These are phyloP conservation scores for Microdochium nivale DNA, from an alignment of 2,329 filamentous ascomycete species.

Conservation along the genomic window DNA sequence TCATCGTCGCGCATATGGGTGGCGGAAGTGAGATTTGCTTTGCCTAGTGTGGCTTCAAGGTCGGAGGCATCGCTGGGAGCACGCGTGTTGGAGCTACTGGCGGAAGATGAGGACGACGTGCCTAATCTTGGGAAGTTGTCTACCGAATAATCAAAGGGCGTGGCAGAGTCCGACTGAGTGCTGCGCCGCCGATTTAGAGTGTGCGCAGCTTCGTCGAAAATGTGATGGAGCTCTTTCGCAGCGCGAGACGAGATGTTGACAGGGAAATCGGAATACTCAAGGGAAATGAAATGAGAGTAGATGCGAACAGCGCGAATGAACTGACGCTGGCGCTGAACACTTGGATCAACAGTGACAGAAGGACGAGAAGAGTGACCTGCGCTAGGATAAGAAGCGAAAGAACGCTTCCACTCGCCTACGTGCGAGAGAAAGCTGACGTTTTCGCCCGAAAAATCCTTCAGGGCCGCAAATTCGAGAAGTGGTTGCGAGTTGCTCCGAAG, in stretches of 20 bases:
- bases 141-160: conserved; percentile 7
- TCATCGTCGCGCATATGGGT: conserved; percentile 8
- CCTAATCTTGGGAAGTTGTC: neutral
- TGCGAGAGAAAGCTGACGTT: conserved; percentile 47
- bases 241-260: conserved; percentile 11
- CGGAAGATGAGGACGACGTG: neutral
- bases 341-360: neutral
- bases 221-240: conserved; percentile 7
- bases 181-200: conserved; percentile 6
- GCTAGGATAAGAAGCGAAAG: conserved; percentile 1
- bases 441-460: conserved; percentile 47
- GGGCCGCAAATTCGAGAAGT: conserved; percentile 42
- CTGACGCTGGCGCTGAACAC: conserved; percentile 2
- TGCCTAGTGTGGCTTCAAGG: conserved; percentile 8
- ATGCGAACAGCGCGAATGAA: conserved; percentile 10
- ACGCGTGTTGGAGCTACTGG: neutral
- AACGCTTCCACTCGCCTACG: conserved; percentile 34
- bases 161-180: conserved; percentile 4
- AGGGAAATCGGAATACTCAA: conserved; percentile 17
- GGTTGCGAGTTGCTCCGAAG: conserved; percentile 34
- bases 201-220: conserved; percentile 10
- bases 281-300: conserved; percentile 18
- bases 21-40: conserved; percentile 9
- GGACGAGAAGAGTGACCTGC: neutral
- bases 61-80: neutral